Evolutionary conservation across 2,329 filamentous ascomycete genomes (phyloP).

Genomic region (Capronia coronata): DNA sequence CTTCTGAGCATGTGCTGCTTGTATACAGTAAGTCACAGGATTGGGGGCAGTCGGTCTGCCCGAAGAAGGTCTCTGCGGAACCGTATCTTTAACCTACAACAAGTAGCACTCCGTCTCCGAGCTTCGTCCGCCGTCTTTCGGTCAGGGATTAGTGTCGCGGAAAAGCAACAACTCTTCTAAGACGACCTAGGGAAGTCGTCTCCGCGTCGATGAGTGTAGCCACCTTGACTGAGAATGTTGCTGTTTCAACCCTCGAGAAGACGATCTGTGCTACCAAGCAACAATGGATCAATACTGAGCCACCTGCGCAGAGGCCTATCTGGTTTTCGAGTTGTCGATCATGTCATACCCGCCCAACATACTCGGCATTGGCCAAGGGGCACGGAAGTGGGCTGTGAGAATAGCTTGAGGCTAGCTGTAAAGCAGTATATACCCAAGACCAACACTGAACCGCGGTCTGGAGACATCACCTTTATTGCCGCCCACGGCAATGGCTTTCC

Average conservation of each 20-base stretch:
- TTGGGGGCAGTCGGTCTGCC: no score
- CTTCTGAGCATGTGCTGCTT: neutral
- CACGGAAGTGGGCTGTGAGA: slow-evolving; percentile 56
- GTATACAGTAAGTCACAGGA: no score
- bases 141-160: neutral
- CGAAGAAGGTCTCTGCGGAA: neutral
- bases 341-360: slow-evolving; percentile 43
- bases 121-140: neutral
- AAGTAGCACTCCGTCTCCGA: neutral
- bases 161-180: neutral
- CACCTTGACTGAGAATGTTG: slow-evolving; percentile 2
- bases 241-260: neutral
- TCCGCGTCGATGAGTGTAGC: neutral
- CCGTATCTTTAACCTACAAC: neutral
- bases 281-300: neutral
- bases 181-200: neutral
- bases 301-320: slow-evolving; percentile 9
- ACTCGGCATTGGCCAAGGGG: slow-evolving; percentile 46
- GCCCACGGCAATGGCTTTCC: slow-evolving; percentile 89
- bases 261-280: neutral
- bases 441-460: slow-evolving; percentile 60
- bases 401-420: slow-evolving; percentile 64
- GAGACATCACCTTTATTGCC: slow-evolving; percentile 77
- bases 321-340: slow-evolving; percentile 42
- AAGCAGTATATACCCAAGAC: slow-evolving; percentile 82